Evolutionary conservation across 345 rosid species (phyloP), one percentile per base, ranked within the genome.

Genomic region (Jatropha curcas): DNA sequence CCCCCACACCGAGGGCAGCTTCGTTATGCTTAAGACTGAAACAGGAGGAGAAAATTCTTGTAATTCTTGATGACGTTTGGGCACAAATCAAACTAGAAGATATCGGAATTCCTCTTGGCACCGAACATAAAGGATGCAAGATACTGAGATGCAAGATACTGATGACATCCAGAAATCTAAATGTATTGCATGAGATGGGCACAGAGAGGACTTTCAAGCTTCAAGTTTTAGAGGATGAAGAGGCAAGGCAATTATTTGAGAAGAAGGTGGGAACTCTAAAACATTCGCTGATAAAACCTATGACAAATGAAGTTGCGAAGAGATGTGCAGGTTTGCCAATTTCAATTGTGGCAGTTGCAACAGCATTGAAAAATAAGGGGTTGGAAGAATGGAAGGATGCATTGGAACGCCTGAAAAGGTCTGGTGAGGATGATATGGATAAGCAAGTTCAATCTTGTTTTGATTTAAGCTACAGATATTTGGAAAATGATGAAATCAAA

Each of bases 31-130:
- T 16, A 6, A 33, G 64, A 11, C 8, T 56, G 27, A 45, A n/a
- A 33, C 10, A 66, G 14, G 33, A 66, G 71, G 20, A 63, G 71
- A 76, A 51, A 51, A 37, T 73, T 37, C 83, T 84, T 2, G 3
- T 81, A 1, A 39, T 81, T 41, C 66, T 84, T 1, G 83, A 84
- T 60, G 69, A 81, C 68, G 7, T 84, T 20, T 84, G 84, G 86
- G 43, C 1, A 7, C n/a, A 5, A 8, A 31, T 83, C 4, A 60
- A 79, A 55, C 5, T 83, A 24, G 68, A 61, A 20, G 52, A n/a
- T 4, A 57, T 78, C 0, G 88, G 86, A n/a, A 80, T 85, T 65
- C 83, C 85, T 25, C 28, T 0, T 3, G 55, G 39, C 13, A 43
- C 69, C 31, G 71, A 35, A 3, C 71, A 77, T 5, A 59, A 43